A percentile compares a stretch with the other conserved stretches of the same genome.
Conservation (phyloP, 208 protist genomes). For the Leishmania guyanensis region DNA sequence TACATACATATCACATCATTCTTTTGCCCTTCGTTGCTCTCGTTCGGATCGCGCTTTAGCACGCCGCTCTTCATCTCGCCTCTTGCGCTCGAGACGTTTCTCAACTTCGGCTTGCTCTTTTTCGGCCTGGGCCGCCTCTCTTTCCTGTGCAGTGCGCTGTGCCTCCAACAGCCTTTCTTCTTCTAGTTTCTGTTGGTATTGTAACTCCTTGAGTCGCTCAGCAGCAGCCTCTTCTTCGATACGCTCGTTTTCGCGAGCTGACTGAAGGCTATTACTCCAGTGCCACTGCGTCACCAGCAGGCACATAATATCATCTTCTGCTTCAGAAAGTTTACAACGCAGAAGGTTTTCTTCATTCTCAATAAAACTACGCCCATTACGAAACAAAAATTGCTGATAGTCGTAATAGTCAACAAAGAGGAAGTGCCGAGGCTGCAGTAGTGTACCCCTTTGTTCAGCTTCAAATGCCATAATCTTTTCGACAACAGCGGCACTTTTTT, state of each 20-base stretch:
- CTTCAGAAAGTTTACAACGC: constrained; percentile 32
- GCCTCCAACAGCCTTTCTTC: constrained; percentile 35
- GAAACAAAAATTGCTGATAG: constrained; percentile 54
- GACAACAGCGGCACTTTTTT: constrained; percentile 33
- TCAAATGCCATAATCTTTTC: constrained; percentile 48
- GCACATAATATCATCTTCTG: constrained; percentile 29
- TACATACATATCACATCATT: not conserved
- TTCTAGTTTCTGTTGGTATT: constrained; percentile 36
- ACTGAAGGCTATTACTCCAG: constrained; percentile 2
- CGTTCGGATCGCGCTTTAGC: constrained; percentile 34
- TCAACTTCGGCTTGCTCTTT: constrained; percentile 54
- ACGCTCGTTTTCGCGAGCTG: constrained; percentile 8
- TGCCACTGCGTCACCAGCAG: constrained; percentile 20
- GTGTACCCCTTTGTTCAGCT: constrained; percentile 6
- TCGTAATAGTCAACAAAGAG: constrained; percentile 72
- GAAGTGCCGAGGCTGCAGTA: constrained; percentile 41
- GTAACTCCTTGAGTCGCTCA: constrained; percentile 14
- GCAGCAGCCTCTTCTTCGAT: constrained; percentile 5
- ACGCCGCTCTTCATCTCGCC: constrained; percentile 52
- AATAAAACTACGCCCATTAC: constrained; percentile 35
- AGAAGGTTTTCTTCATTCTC: constrained; percentile 42
- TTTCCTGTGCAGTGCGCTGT: constrained; percentile 33
- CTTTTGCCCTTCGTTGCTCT: constrained; percentile 28
- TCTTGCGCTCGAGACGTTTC: constrained; percentile 59
- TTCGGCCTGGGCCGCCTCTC: constrained; percentile 28